Base-by-base conservation (phyloP, 1,284 basidiomycete genomes). In the Pholiota adiposa region DNA sequence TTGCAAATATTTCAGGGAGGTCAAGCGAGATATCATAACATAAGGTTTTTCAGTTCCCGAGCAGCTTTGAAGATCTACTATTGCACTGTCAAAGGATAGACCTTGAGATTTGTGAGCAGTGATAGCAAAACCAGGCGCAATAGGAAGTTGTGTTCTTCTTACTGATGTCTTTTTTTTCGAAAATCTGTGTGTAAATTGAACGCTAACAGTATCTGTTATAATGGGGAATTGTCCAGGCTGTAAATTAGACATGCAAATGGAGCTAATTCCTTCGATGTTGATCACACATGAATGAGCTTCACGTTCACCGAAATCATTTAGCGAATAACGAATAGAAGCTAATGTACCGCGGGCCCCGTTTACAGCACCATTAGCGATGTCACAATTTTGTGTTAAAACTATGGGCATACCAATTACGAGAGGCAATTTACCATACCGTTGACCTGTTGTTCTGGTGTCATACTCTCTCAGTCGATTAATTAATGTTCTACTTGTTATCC, bases 391-490 rank as follows among this genome's bases (percentile, higher is more conserved):
- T 0, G 63, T 53, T 0, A 79, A 51, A 36, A 79, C 69, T 0
- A 78, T 72, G 1, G 72, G 73, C 77, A 79, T 78, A 0, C 76
- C 76, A 0, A 72, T 56, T 0, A 72, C 69, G 0, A 77, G 54
- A 0, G 74, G 75, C 3, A 76, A 44, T 14, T 55, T 54, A 0
- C 72, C 70, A 0, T 74, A 31, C 1, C 69, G 25, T 9, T 72
- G 65, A 2, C 60, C 61, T 7, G 70, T 73, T 16, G 63, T 50
- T 0, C 72, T 70, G 1, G 73, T 71, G 52, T 70, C 25, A 14
- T 41, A 11, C 6, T 29, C 8, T 9, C 25, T 3, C 4, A 54
- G n/a, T 18, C 40, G 31, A 8, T 31, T 16, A 8, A 27, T 16
- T 3, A 44, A 19, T 0, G 1, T 14, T 11, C 12, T 12, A 16